phyloP scores from a whole-genome alignment of 202 grass and related monocot species.

The Carex arenaria region DNA sequence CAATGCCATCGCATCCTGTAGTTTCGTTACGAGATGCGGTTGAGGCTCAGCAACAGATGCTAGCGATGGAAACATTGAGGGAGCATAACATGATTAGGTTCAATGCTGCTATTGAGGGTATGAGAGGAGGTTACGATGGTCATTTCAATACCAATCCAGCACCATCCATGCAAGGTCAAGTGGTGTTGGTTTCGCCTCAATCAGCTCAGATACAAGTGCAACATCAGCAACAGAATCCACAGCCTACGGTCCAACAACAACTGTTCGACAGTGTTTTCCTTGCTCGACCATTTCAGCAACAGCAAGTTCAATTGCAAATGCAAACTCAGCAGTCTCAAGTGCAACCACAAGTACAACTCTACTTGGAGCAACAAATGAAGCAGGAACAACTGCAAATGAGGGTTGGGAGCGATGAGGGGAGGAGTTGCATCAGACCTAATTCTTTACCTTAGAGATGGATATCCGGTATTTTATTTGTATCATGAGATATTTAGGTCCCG shows the following conservation, averaged over 20 bases:
- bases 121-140: background rate
- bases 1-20: slow-evolving; percentile 20
- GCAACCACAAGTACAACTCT: slow-evolving; percentile 11
- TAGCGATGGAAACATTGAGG: slow-evolving; percentile 22
- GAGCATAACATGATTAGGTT: slow-evolving; percentile 40
- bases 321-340: slow-evolving; percentile 20
- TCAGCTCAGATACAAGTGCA: slow-evolving; percentile 35
- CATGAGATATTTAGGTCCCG: slow-evolving; percentile 8
- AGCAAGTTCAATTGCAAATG: slow-evolving; percentile 43
- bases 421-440: slow-evolving; percentile 25
- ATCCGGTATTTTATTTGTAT: slow-evolving; percentile 3
- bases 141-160: background rate
- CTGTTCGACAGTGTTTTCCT: slow-evolving; percentile 30
- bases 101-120: slow-evolving; percentile 18
- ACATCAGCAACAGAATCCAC: slow-evolving; percentile 19
- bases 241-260: slow-evolving; percentile 24
- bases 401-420: slow-evolving; percentile 60
- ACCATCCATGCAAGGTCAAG: background rate
- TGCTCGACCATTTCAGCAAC: slow-evolving; percentile 33
- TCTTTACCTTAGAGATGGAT: slow-evolving; percentile 18
- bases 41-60: slow-evolving; percentile 35
- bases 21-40: slow-evolving; percentile 24
- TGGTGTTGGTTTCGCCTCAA: slow-evolving; percentile 14
- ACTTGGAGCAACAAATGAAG: background rate
- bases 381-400: slow-evolving; percentile 29